Percentiles rank a stretch among this genome's conserved stretches.
Conservation (phyloP, 805 yeast species). For the Brettanomyces nanus region DNA sequence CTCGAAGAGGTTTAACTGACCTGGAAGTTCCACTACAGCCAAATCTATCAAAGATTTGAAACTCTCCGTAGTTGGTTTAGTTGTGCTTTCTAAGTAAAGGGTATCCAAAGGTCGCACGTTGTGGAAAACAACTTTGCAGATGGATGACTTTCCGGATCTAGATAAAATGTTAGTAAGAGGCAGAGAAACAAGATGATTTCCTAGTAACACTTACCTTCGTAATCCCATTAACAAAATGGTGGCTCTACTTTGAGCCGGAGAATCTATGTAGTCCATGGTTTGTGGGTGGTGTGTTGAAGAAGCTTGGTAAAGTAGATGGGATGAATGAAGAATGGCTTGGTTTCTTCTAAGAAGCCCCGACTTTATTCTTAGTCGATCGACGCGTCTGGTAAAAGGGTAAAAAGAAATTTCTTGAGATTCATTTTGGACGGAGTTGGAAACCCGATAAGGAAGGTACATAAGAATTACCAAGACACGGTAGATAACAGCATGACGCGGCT, state of each 20-base stretch:
- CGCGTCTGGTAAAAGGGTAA: too few species aligned
- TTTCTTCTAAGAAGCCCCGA: too few species aligned
- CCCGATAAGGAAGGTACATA: too few species aligned
- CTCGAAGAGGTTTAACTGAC: conserved; percentile 84
- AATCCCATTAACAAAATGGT: conserved; percentile 83
- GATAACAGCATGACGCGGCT: too few species aligned
- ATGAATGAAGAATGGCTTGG: background rate
- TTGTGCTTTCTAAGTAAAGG: conserved; percentile 79
- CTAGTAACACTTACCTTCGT: conserved; percentile 37
- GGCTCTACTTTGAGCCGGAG: conserved; percentile 31
- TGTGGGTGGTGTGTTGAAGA: background rate
- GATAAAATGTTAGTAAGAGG: conserved; percentile 1
- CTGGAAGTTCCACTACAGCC: conserved; percentile 90
- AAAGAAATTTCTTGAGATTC: too few species aligned
- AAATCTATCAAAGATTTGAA: conserved; percentile 79
- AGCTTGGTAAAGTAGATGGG: background rate
- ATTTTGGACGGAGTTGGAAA: too few species aligned
- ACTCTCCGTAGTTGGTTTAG: conserved; percentile 80
- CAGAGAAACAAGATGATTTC: too few species aligned
- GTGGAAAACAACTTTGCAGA: conserved; percentile 91
- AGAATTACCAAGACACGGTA: too few species aligned
- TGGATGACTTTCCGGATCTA: conserved; percentile 89
- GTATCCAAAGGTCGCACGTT: conserved; percentile 96
- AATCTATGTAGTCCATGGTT: conserved; percentile 2
- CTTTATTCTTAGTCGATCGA: too few species aligned